These are phyloP conservation scores for Pseudopyrenochaeta lycopersici DNA, from an alignment of 2,329 filamentous ascomycete genomes.

Conservation along the genomic window DNA sequence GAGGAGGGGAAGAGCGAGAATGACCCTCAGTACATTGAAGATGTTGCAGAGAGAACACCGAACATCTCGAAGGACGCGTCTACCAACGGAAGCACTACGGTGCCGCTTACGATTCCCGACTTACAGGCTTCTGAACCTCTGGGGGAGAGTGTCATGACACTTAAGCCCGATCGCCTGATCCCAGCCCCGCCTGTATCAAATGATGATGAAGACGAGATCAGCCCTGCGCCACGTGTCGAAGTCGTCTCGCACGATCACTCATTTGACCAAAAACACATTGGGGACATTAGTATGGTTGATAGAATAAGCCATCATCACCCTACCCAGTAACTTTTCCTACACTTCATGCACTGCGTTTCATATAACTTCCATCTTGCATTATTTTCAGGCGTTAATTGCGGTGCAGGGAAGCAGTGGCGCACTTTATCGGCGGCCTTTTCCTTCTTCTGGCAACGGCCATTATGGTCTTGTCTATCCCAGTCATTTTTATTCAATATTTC, in stretches of 20 bases:
- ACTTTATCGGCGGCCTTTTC: conserved; percentile 14
- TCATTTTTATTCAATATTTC: conserved; percentile 2
- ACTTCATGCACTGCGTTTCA: background rate
- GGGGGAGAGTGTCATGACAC: conserved; percentile 38
- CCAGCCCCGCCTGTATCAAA: conserved; percentile 5
- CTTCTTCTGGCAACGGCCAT: conserved; percentile 15
- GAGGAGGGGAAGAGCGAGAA: conserved; percentile 57
- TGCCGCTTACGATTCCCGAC: conserved; percentile 2
- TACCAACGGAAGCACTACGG: background rate
- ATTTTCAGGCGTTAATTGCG: conserved; percentile 20
- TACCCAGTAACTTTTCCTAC: conserved; percentile 35
- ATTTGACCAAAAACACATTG: conserved; percentile 46
- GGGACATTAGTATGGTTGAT: conserved; percentile 41
- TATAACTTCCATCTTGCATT: background rate
- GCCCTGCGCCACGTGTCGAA: conserved; percentile 33
- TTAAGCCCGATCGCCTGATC: conserved; percentile 28
- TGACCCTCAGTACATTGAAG: conserved; percentile 53
- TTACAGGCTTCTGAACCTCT: conserved; percentile 20
- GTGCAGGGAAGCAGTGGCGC: conserved; percentile 9
- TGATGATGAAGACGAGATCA: conserved; percentile 37
- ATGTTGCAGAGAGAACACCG: conserved; percentile 24
- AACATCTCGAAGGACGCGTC: conserved; percentile 3
- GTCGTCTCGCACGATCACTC: conserved; percentile 24
- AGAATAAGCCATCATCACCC: conserved; percentile 32
- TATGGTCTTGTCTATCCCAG: conserved; percentile 9